Evolutionary conservation across 441 rosid species (phyloP), one percentile per base, ranked within the genome.

Genomic region (Croton laevigatus): DNA sequence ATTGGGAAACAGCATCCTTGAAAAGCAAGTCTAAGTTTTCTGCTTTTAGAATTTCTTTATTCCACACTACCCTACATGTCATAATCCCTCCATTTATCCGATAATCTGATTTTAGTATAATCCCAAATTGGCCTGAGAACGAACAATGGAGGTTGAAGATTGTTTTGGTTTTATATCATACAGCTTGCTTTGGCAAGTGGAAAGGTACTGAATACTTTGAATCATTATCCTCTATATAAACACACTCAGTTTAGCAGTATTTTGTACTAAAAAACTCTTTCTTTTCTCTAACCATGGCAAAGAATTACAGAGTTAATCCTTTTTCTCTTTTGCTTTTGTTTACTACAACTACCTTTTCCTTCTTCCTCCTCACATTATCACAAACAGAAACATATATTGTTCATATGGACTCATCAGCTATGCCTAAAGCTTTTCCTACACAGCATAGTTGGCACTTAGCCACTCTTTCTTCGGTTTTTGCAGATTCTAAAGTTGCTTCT

Each of bases 401-500:
- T 46, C 67, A 59, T 40, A 73, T 73, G 76, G 76, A 73, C 49
- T 16, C 27, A 16, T 49, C 71, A 2, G 71, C 60, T 61, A 73
- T 59, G 71, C 76, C 76, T 27, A 66, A 66, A 48, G 66, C 71
- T 42, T 73, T 73, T 17, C 60, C 76, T 3, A 54, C 38, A 17
- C 61, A 52, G 16, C 66, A 66, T 59, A 42, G 22, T 3, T 66
- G 76, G 76, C 58, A 73, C 38, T 23, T 66, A 62, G n/a, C 76
- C 32, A 66, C 71, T 66, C 71, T 73, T 49, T 51, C 60, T 32
- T 62, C 74, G 7, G 68, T 52, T 32, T 71, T 52, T 7, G 23
- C 42, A 44, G 55, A 8, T 4, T 58, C 72, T 51, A 51, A 34
- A 66, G 7, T 12, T 37, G 16, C 70, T 0, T 20, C 59, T 2